Evolutionary conservation across 73 alveolate genomes (phyloP), one percentile per base, ranked within the genome.

Genomic region (Blepharisma stoltei): DNA sequence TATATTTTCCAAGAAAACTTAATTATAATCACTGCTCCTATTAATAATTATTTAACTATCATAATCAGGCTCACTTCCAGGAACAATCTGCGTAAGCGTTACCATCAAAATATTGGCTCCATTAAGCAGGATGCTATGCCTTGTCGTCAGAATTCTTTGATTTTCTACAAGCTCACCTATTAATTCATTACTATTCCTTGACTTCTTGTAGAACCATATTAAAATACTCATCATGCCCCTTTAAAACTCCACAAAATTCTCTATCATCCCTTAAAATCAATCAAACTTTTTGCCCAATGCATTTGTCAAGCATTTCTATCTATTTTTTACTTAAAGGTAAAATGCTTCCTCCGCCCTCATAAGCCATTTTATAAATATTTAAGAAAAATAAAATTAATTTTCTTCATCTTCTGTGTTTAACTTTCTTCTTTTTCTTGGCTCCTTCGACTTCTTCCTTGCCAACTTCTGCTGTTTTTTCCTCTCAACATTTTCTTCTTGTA

Each of bases 401-500:
- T 32, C 41, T 32, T 32, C 73, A 60, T 60, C 23, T 60, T 20
- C 23, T 38, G 11, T 14, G 73, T 14, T 14, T 8, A n/a, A 14
- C 2, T 60, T 8, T 38, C 46, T 60, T 18, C 46, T 25, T 9
- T 9, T 60, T 60, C 14, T 38, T 60, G 18, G 23, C 14, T 8
- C 46, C 46, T 60, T 14, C 0, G 23, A 60, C 23, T 14, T 60
- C 5, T 25, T 38, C 73, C 18, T 38, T 38, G 11, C 73, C 47
- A 14, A 14, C 73, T 20, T 38, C 46, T 20, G 2, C 73, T 38
- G 23, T 60, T 60, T 60, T 80, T 94, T 94, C 84, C 89, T 88
- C 83, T 88, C 86, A 54, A 94, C 92, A 81, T 91, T 94, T 77
- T 89, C 93, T 43, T 88, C 93, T 54, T 94, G 93, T 41, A 55